These are phyloP conservation scores for Trichoderma lentiforme DNA, from an alignment of 2,329 filamentous ascomycete genomes.

Conservation along the genomic window DNA sequence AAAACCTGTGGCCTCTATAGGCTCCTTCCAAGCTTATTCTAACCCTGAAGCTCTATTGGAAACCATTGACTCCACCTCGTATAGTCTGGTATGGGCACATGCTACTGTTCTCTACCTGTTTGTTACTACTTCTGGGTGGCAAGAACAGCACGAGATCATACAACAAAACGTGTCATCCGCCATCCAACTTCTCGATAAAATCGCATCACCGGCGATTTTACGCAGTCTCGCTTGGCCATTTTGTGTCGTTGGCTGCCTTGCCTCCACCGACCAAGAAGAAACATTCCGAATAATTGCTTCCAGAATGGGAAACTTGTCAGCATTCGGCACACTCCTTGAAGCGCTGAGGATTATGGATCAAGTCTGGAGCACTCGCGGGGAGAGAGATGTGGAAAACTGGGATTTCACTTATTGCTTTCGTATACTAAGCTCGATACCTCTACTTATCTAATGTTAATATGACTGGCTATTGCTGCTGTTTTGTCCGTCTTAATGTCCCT, in stretches of 20 bases:
- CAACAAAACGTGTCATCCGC: neutral
- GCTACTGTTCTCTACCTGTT: neutral
- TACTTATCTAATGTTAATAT: neutral
- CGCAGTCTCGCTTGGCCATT: slow-evolving; percentile 11
- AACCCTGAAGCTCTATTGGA: neutral
- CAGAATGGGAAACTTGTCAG: neutral
- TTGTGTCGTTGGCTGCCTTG: slow-evolving; percentile 6
- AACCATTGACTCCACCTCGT: neutral
- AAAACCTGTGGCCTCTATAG: neutral
- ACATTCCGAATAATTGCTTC: neutral
- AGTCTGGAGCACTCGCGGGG: neutral
- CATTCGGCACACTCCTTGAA: neutral
- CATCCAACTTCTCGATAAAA: neutral
- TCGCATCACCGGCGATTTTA: neutral
- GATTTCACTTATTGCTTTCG: neutral
- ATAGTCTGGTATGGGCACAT: neutral
- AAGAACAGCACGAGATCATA: neutral
- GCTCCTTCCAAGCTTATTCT: neutral
- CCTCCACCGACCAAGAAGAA: neutral
- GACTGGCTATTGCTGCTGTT: neutral
- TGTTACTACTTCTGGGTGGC: neutral
- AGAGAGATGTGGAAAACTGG: neutral
- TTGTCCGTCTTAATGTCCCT: neutral
- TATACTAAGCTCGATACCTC: neutral
- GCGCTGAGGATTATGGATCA: neutral